Percentiles rank a stretch among this genome's conserved stretches.
These are phyloP conservation scores for Pseudogymnoascus destructans DNA, from an alignment of 2,329 filamentous ascomycete genomes.

Conservation along the genomic window DNA sequence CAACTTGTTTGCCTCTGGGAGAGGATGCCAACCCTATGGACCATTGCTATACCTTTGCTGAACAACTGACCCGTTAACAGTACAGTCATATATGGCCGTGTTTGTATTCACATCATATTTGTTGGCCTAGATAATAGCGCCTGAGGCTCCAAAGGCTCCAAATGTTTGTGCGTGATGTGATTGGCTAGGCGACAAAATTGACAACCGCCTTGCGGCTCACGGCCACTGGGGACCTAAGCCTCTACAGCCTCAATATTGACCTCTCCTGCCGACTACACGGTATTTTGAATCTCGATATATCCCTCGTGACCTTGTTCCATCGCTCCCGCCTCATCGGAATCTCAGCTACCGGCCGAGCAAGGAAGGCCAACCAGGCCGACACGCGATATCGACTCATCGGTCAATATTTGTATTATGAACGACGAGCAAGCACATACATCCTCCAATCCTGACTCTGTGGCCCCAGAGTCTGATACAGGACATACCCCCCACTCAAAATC, in stretches of 20 bases:
- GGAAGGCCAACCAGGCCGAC: neutral
- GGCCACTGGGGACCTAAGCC: neutral
- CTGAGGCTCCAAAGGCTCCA: neutral
- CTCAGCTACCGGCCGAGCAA: neutral
- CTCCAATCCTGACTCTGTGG: neutral
- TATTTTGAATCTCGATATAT: neutral
- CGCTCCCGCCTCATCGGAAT: neutral
- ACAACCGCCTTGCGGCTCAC: neutral
- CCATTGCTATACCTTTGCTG: neutral
- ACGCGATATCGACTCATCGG: neutral
- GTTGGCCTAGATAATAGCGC: neutral
- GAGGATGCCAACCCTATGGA: neutral
- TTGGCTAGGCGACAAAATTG: neutral
- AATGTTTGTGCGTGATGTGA: neutral
- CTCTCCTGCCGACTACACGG: neutral
- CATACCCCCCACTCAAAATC: neutral
- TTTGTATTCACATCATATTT: neutral
- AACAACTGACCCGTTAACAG: neutral
- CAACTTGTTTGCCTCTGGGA: neutral
- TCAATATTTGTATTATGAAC: neutral
- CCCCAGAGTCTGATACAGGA: neutral
- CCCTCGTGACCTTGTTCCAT: neutral
- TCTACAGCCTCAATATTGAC: neutral
- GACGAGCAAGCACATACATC: neutral
- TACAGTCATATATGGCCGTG: neutral